Conservation (phyloP, 495 filamentous ascomycete genomes). For the Darksidea phi region DNA sequence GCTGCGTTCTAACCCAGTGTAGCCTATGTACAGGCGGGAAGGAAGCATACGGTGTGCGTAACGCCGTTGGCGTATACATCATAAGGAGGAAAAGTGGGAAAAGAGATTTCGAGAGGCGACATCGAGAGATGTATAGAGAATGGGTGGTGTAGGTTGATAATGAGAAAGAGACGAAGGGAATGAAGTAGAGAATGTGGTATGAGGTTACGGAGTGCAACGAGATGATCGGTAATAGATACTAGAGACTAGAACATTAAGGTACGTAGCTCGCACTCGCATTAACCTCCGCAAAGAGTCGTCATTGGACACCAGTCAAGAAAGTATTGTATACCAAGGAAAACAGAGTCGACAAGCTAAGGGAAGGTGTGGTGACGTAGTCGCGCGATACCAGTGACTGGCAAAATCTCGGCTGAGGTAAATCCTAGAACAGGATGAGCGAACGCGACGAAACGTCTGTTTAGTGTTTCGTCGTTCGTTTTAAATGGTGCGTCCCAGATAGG, state of each 20-base stretch:
- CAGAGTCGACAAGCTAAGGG: not conserved
- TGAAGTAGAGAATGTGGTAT: not conserved
- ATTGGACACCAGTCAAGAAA: not conserved
- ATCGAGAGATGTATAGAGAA: constrained; percentile 5
- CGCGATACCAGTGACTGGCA: not conserved
- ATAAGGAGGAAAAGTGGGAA: constrained; percentile 4
- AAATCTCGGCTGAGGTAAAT: too few relatives aligned
- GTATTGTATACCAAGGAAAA: not conserved
- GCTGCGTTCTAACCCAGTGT: not conserved
- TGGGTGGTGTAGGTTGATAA: constrained; percentile 1
- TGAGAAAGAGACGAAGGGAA: not conserved
- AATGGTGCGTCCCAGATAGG: too few relatives aligned
- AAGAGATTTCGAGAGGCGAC: constrained; percentile 1
- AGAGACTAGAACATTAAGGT: constrained; percentile 16
- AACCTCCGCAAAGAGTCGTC: constrained; percentile 4
- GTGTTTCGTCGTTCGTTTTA: not conserved
- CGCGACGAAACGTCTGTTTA: not conserved
- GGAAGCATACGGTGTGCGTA: too few relatives aligned
- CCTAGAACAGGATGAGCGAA: too few relatives aligned
- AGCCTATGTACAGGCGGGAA: not conserved
- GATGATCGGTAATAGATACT: constrained; percentile 11
- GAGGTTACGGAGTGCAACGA: not conserved
- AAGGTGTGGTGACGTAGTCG: not conserved
- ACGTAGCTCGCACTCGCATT: constrained; percentile 8
- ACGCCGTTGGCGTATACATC: not conserved